Evolutionary conservation across 768 basidiomycete genomes (phyloP).

Genomic region (Rhizopogon rudus): DNA sequence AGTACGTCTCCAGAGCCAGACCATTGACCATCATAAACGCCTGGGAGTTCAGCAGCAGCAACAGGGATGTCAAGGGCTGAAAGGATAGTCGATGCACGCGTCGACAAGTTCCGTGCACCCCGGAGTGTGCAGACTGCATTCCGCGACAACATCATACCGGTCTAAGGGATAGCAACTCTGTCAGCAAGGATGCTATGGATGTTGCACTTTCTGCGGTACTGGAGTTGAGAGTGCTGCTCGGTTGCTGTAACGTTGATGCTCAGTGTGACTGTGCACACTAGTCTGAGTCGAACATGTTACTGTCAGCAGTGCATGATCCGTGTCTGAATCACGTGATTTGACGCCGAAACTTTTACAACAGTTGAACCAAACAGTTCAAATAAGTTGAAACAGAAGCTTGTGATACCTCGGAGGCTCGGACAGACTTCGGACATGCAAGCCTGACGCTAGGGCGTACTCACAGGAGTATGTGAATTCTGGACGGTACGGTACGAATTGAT

Average conservation of each 20-base stretch:
- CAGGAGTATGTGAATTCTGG: not conserved
- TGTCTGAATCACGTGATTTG: too few relatives aligned
- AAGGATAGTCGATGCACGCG: conserved; percentile 65
- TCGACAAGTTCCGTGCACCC: conserved; percentile 41
- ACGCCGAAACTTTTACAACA: too few relatives aligned
- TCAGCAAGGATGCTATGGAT: not conserved
- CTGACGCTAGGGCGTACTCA: not conserved
- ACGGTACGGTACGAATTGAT: not conserved
- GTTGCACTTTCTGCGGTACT: not conserved
- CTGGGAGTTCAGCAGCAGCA: conserved; percentile 50
- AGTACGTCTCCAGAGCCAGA: conserved; percentile 66
- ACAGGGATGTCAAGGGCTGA: conserved; percentile 56
- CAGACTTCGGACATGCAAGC: not conserved
- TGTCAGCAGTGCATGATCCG: too few relatives aligned
- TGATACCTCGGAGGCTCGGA: too few relatives aligned
- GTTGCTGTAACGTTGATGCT: too few relatives aligned
- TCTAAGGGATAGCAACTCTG: not conserved
- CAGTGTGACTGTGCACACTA: too few relatives aligned
- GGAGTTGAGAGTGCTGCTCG: too few relatives aligned
- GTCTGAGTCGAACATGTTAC: too few relatives aligned
- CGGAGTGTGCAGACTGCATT: conserved; percentile 8
- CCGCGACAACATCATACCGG: conserved; percentile 19
- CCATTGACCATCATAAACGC: conserved; percentile 85
- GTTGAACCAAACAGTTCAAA: too few relatives aligned
- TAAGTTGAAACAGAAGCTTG: too few relatives aligned